Percentiles rank a stretch among this genome's conserved stretches.
Conservation (phyloP, 108 stramenopile genomes). For the Conticribra guillardii region DNA sequence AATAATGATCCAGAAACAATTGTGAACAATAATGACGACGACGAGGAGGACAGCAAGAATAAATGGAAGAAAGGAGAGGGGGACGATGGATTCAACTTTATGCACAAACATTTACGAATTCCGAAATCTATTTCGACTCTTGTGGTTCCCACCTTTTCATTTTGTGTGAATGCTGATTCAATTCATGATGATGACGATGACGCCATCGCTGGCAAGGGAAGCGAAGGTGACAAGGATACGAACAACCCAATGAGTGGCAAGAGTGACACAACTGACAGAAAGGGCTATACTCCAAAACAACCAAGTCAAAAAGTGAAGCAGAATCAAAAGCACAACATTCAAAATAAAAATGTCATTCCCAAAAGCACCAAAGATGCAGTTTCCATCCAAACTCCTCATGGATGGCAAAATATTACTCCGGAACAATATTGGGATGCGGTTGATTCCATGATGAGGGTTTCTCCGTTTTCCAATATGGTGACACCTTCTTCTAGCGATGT, state of each 20-base stretch:
- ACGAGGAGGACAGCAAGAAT: background rate
- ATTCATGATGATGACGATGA: background rate
- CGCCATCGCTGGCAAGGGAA: background rate
- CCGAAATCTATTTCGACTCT: conserved; percentile 57
- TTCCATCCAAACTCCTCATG: conserved; percentile 72
- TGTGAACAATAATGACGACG: background rate
- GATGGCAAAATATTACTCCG: conserved; percentile 66
- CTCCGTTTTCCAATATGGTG: too few relatives aligned
- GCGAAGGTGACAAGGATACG: background rate
- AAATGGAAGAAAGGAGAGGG: background rate
- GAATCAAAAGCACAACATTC: background rate
- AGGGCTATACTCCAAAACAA: conserved; percentile 3
- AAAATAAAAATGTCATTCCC: conserved; percentile 25
- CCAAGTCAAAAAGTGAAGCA: conserved; percentile 15
- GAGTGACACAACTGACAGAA: conserved; percentile 6
- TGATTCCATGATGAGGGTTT: conserved; percentile 10
- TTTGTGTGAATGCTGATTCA: conserved; percentile 38
- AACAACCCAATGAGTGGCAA: background rate
- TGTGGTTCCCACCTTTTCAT: conserved; percentile 67
- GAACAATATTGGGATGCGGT: conserved; percentile 60
- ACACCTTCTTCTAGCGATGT: too few relatives aligned
- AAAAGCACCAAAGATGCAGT: conserved; percentile 59
- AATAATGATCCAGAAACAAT: too few relatives aligned
- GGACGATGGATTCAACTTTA: conserved; percentile 10
- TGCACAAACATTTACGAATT: conserved; percentile 53